Evolutionary conservation across 768 basidiomycete genomes (phyloP), one percentile per base, ranked within the genome.

Genomic region (Xerocomus spinulosus): DNA sequence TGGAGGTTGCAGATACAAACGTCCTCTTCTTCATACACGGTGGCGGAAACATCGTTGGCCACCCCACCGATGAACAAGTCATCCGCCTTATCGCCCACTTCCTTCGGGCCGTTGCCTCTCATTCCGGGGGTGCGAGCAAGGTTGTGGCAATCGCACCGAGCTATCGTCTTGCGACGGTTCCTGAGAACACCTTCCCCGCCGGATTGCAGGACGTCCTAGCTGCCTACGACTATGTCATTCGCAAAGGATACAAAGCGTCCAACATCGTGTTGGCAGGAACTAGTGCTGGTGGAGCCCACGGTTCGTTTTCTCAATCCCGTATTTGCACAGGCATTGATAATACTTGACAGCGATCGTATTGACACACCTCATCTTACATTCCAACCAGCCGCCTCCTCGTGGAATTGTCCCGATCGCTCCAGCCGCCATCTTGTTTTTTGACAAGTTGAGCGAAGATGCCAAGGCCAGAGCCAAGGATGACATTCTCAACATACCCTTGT

Each of bases 381-480:
- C 81, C 20, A 78, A 15, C 59, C 67, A n/a, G n/a, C n/a, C 69
- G 4, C 67, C 83, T 28, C 78, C 80, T 35, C 61, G 66, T 0
- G 80, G 85, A 51, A 65, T 88, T 52, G 67, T 79, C 21, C 66
- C 83, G 17, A 70, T 87, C 25, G 70, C 82, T 0, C 85, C 86
- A 0, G 6, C 0, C 3, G 15, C 43, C 5, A 39, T 42, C 6
- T 48, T 8, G 13, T 5, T 10, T 0, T 23, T 17, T 7, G 43
- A 53, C 9, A 2, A 0, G 18, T 1, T 23, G 13, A 46, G 44
- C 36, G 51, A 51, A 5, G 12, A 47, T 2, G 42, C 48, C 38
- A 39, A 42, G 47, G 29, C 40, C 13, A 38, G 33, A 3, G 21
- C 6, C 3, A 34, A 1, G 10, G 24, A 18, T 1, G 56, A 61